Conservation (phyloP, 371 early-diverging fungal genomes). For the Chytridium lagenaria region DNA sequence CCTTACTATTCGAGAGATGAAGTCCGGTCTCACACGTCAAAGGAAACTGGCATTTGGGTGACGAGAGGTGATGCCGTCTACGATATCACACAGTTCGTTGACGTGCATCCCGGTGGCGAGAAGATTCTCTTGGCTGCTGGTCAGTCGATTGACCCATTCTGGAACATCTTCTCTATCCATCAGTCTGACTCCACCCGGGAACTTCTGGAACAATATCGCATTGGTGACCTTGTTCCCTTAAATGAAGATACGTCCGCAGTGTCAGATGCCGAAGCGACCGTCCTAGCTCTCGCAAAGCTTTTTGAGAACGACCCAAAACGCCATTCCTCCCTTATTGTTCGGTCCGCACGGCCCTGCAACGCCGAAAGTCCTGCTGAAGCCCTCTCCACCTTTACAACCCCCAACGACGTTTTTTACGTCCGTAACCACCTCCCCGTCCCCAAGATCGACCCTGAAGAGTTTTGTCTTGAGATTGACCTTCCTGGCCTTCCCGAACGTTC, state of each 20-base stretch:
- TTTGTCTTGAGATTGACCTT: slow-evolving; percentile 37
- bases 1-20: slow-evolving; percentile 43
- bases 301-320: slow-evolving; percentile 54
- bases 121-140: slow-evolving; percentile 58
- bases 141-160: slow-evolving; percentile 56
- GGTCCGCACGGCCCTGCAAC: slow-evolving; percentile 48
- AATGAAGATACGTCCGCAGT: slow-evolving; percentile 31
- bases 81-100: slow-evolving; percentile 63
- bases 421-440: slow-evolving; percentile 90
- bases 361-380: slow-evolving; percentile 46
- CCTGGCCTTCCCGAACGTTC: slow-evolving; percentile 46
- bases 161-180: slow-evolving; percentile 57
- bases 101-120: slow-evolving; percentile 64
- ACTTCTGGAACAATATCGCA: slow-evolving; percentile 51
- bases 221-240: slow-evolving; percentile 43
- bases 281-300: slow-evolving; percentile 36
- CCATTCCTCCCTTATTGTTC: slow-evolving; percentile 40
- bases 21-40: slow-evolving; percentile 45
- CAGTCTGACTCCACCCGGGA: slow-evolving; percentile 38
- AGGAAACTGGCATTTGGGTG: slow-evolving; percentile 58
- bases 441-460: slow-evolving; percentile 48
- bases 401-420: slow-evolving; percentile 51
- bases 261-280: slow-evolving; percentile 21
- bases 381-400: slow-evolving; percentile 42
- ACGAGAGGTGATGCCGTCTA: slow-evolving; percentile 57